Evolutionary conservation across 345 rosid genomes (phyloP), one percentile per base, ranked within the genome.

Genomic region (Salix suchowensis): DNA sequence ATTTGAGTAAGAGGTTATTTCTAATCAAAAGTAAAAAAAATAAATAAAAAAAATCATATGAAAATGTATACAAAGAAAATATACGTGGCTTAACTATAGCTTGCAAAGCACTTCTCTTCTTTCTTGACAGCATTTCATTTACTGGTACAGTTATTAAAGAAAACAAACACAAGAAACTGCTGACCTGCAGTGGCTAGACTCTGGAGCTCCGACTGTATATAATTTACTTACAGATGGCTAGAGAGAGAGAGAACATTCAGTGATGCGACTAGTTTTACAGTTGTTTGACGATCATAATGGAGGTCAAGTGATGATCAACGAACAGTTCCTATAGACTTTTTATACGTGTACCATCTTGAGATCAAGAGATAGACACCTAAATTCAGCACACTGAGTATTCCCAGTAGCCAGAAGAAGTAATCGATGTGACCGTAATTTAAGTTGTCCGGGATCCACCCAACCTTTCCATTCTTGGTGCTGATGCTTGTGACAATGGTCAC

Each of bases 371-470:
- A 86, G 54, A 34, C 82, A n/a, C 75, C 72, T 65, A 82, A 42
- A 72, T 86, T 84, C 73, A 80, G 55, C 68, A 74, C 75, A 72
- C 87, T 84, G 58, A 84, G 71, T 21, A 61, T 79, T 0, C 82
- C 82, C 74, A 84, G 67, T 23, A 87, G 79, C 86, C 83, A 87
- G 80, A 80, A 87, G 78, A 87, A 87, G 84, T 81, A 52, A 30
- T 82, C 77, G 15, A 84, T 77, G 70, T 83, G 86, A 66, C 87
- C 89, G 14, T 70, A 69, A 60, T 87, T 87, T 70, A 84, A 74
- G 60, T 82, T 82, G 71, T 86, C 83, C 0, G 87, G 80, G 32
- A 84, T 84, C 89, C 87, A 82, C 21, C 88, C 88, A 6, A 39
- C 74, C 69, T 71, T 80, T 39, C 87, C 86, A 28, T 79, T 50